phyloP scores from a whole-genome alignment of 2,329 filamentous ascomycete genomes.

The Scleromitrula shiraiana region DNA sequence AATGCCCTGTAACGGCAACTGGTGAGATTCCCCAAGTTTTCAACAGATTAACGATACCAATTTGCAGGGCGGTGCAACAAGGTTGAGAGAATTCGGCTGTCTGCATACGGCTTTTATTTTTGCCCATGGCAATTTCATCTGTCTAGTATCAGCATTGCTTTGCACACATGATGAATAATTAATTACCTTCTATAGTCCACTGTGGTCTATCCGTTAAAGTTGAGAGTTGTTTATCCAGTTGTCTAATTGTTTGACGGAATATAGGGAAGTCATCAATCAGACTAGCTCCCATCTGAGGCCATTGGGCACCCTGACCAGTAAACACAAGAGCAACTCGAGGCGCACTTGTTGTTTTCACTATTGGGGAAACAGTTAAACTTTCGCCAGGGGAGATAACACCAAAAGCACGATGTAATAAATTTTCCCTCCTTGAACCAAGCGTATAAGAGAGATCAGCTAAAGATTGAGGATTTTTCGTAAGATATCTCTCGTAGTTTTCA shows the following conservation, averaged over 20 bases:
- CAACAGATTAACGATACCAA: constrained; percentile 36
- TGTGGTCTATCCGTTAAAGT: constrained; percentile 19
- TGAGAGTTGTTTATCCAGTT: constrained; percentile 20
- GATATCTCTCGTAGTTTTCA: not conserved
- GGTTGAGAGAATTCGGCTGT: constrained; percentile 28
- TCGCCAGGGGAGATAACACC: no score
- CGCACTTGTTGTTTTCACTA: no score
- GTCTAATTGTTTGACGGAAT: constrained; percentile 7
- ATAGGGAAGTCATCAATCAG: constrained; percentile 8
- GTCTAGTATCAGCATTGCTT: constrained; percentile 20
- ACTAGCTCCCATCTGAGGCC: constrained; percentile 12
- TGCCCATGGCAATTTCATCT: constrained; percentile 14
- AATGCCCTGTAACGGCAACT: constrained; percentile 35
- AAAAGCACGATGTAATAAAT: not conserved
- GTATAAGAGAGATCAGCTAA: not conserved
- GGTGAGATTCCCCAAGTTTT: constrained; percentile 34
- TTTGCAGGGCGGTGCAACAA: constrained; percentile 38
- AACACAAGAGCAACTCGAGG: no score
- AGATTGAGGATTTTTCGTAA: not conserved
- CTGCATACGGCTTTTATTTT: no score
- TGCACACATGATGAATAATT: no score
- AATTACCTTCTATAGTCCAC: constrained; percentile 9
- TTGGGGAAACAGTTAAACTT: no score
- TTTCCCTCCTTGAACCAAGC: not conserved
- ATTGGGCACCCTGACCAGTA: constrained; percentile 21